phyloP scores from a whole-genome alignment of 2,329 filamentous ascomycete genomes.

The Sarocladium strictum region DNA sequence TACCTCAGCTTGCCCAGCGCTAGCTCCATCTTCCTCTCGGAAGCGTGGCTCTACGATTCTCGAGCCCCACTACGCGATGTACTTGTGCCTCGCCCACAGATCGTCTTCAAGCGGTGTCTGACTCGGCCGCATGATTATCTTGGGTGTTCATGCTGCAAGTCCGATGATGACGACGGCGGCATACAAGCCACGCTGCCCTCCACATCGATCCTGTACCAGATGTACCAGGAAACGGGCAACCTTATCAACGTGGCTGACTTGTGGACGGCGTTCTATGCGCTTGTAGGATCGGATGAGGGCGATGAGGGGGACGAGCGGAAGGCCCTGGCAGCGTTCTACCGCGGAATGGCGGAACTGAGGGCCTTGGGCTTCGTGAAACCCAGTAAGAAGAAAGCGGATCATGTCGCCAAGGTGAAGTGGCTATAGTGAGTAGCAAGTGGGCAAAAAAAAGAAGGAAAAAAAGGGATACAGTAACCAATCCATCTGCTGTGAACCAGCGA shows the following conservation, averaged over 20 bases:
- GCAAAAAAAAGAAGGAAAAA: neutral
- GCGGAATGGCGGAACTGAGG: slow-evolving; percentile 76
- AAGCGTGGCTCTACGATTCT: slow-evolving; percentile 71
- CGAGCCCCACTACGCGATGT: slow-evolving; percentile 64
- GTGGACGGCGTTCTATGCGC: slow-evolving; percentile 68
- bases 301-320: slow-evolving; percentile 42
- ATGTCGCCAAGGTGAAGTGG: slow-evolving; percentile 86
- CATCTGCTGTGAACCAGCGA: neutral
- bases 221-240: slow-evolving; percentile 71
- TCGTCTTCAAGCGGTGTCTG: slow-evolving; percentile 65
- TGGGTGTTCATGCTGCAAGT: slow-evolving; percentile 62
- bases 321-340: slow-evolving; percentile 74
- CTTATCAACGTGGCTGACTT: slow-evolving; percentile 76
- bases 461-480: too few species aligned
- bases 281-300: slow-evolving; percentile 40
- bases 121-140: slow-evolving; percentile 72
- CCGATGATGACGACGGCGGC: slow-evolving; percentile 26
- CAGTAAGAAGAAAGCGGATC: slow-evolving; percentile 87
- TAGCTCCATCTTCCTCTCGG: slow-evolving; percentile 53
- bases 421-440: slow-evolving; percentile 35
- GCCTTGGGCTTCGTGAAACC: slow-evolving; percentile 81
- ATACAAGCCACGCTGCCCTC: slow-evolving; percentile 59
- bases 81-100: slow-evolving; percentile 67
- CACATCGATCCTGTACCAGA: slow-evolving; percentile 68
- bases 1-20: slow-evolving; percentile 19